Percentiles rank a stretch among this genome's conserved stretches.
Conservation (phyloP, 371 early-diverging fungal species). For the Circinella umbellata region DNA sequence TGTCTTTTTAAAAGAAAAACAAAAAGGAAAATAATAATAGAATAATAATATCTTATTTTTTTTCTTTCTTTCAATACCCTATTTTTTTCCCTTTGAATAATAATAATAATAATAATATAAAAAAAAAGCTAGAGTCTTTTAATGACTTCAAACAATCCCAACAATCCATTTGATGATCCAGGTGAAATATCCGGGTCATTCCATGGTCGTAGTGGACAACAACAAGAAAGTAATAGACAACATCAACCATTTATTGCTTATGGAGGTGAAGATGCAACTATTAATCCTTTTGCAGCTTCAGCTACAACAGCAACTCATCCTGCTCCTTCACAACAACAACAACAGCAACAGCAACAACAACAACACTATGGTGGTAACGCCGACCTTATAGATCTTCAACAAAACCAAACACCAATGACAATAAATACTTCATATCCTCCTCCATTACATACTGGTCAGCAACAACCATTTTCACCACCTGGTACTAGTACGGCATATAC, state of each 20-base stretch:
- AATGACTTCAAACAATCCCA: constrained; percentile 25
- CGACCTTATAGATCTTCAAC: constrained; percentile 32
- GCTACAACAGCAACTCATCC: constrained; percentile 4
- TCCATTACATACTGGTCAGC: constrained; percentile 10
- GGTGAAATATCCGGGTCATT: constrained; percentile 16
- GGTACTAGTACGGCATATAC: constrained; percentile 2
- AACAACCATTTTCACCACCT: constrained; percentile 5
- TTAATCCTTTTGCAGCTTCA: constrained; percentile 19
- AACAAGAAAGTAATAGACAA: constrained; percentile 12
- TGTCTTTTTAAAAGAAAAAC: too few relatives aligned
- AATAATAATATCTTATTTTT: neutral
- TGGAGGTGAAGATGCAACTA: constrained; percentile 21
- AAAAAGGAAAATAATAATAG: too few relatives aligned
- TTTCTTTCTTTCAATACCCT: neutral
- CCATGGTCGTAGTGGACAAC: neutral
- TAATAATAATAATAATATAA: too few relatives aligned
- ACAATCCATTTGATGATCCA: constrained; percentile 32
- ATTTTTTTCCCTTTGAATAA: neutral
- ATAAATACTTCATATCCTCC: constrained; percentile 17
- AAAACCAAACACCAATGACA: constrained; percentile 10
- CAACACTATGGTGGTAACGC: constrained; percentile 4
- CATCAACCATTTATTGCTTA: constrained; percentile 13
- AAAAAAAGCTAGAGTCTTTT: neutral
- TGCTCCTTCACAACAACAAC: constrained; percentile 5
- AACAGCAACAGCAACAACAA: constrained; percentile 12